Percentiles rank a stretch among this genome's conserved stretches.
These are phyloP conservation scores for Ophiostoma montium DNA, from an alignment of 2,329 filamentous ascomycete genomes.

Conservation along the genomic window DNA sequence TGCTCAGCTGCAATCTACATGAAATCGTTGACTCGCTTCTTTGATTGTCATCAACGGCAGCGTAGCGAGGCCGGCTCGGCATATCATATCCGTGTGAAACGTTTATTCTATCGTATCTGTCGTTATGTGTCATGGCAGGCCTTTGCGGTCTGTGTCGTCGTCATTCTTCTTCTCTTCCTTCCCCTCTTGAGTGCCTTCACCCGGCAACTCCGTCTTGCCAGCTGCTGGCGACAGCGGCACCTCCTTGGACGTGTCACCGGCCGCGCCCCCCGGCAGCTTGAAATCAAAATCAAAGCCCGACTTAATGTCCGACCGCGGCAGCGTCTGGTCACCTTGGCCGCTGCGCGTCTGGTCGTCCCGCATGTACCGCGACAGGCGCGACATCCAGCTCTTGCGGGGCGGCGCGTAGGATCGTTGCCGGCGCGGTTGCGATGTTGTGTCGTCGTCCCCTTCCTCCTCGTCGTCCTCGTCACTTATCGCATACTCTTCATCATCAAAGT, in stretches of 20 bases:
- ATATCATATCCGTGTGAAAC: too few relatives aligned
- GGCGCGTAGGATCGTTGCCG: too few relatives aligned
- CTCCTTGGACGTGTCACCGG: too few relatives aligned
- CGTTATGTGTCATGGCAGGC: too few relatives aligned
- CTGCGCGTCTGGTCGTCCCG: neutral
- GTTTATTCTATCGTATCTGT: too few relatives aligned
- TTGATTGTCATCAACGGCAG: too few relatives aligned
- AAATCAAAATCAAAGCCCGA: neutral
- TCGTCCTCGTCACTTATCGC: neutral
- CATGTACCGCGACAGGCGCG: conserved; percentile 11
- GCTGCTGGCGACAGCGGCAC: too few relatives aligned
- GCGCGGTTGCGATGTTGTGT: neutral
- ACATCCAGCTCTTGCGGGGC: conserved; percentile 13
- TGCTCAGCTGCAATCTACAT: too few relatives aligned
- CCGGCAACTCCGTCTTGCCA: neutral
- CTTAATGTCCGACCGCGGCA: neutral
- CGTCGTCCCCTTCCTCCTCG: neutral
- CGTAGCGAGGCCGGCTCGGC: too few relatives aligned
- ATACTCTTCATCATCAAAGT: neutral
- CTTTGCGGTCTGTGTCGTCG: neutral
- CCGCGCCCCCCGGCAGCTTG: neutral
- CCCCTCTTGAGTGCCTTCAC: too few relatives aligned
- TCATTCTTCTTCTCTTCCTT: neutral
- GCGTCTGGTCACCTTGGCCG: too few relatives aligned
- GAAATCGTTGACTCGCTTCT: too few relatives aligned